Percentiles rank a stretch among this genome's conserved stretches.
Conservation (phyloP, 1,139 yeast species). For the Geotrichum bryndzae region DNA sequence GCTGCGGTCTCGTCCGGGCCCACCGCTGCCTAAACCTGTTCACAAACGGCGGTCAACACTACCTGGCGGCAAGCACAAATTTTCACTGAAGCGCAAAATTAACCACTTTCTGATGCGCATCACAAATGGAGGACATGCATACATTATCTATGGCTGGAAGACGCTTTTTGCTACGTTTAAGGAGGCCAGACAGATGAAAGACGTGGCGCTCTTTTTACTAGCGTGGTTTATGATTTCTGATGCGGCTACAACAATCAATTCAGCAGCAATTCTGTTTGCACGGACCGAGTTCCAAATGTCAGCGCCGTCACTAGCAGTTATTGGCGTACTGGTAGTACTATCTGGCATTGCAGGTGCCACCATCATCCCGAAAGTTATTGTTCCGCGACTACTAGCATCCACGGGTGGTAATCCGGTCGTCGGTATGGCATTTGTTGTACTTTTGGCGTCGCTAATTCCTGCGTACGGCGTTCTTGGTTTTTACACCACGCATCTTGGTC, state of each 20-base stretch:
- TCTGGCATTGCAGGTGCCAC: constrained; percentile 61
- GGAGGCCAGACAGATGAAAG: constrained; percentile 52
- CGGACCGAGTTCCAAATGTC: constrained; percentile 59
- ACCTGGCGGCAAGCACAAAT: constrained; percentile 8
- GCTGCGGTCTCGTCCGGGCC: constrained; percentile 43
- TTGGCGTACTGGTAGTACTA: constrained; percentile 56
- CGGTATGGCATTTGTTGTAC: constrained; percentile 47
- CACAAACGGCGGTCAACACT: not conserved
- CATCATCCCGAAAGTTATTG: constrained; percentile 43
- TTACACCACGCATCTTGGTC: constrained; percentile 44
- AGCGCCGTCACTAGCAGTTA: constrained; percentile 52
- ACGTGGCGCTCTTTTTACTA: constrained; percentile 51
- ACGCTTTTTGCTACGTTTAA: constrained; percentile 48
- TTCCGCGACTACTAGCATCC: constrained; percentile 36
- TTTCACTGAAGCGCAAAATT: constrained; percentile 17
- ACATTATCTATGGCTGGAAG: constrained; percentile 51
- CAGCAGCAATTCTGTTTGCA: constrained; percentile 67
- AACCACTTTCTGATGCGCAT: constrained; percentile 15
- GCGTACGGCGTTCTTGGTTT: constrained; percentile 61
- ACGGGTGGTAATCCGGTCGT: constrained; percentile 38
- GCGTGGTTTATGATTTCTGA: constrained; percentile 72
- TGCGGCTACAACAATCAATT: constrained; percentile 64
- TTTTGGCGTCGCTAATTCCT: constrained; percentile 59
- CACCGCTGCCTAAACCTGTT: constrained; percentile 24
- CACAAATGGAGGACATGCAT: constrained; percentile 20